Base-by-base conservation (phyloP, 139 green algal species). In the Haematococcus lacustris region DNA sequence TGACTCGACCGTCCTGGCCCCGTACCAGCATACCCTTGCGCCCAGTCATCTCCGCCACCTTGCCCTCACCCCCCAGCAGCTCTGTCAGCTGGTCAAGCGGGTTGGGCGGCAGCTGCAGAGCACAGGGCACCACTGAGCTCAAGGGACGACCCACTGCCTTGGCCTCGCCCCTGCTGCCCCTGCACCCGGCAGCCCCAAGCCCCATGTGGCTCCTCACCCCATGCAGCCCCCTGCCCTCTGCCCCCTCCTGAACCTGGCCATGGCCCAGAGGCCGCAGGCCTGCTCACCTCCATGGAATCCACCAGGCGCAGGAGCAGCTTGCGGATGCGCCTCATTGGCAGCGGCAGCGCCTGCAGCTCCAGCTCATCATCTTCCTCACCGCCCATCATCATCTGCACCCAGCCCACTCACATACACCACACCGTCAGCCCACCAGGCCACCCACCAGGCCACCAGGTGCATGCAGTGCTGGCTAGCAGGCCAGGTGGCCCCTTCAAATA, bases 1-100 rank as follows among this genome's bases (percentile, higher is more conserved):
- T 60, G 67, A 83, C 80, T 28, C 51, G 47, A 47, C 80, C 83
- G 9, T 70, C 70, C 25, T 67, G 40, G 26, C 72, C 47, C 21
- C 75, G 64, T 69, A 89, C 81, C 70, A 89, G 79, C 30, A 80
- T 75, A 57, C 75, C 65, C 69, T 84, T 81, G 37, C 88, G 78
- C 4, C 88, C 88, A 13, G 86, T 90, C 84, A 92, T 90, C 82
- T 92, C 88, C 39, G 88, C 88, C 73, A 92, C 87, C 32, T 73
- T 57, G 34, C 63, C 34, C 39, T 81, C 67, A 1, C 88, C 88
- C 17, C 88, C 88, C 53, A 90, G 74, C 37, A 76, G 67, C 63
- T 92, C 82, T 26, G 88, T 88, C 38, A 92, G 79, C 53, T 88
- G 73, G 70, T 92, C 88, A 66, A 89, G 73, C 23, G 84, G 84